Evolutionary conservation across 208 protist genomes (phyloP).

Genomic region (Leishmania tarentolae): DNA sequence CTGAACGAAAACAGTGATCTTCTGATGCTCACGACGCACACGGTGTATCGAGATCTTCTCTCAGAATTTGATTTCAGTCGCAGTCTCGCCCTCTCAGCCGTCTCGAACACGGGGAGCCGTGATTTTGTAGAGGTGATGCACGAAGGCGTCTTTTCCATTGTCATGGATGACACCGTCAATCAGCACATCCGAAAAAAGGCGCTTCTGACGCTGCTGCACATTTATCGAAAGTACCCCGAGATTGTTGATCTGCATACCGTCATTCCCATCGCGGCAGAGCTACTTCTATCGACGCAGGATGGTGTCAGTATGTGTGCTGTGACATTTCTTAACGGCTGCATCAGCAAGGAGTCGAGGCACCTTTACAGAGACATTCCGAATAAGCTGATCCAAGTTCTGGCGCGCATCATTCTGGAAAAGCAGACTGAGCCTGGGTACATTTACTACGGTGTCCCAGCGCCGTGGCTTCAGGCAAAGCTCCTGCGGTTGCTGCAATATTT

Average conservation of each 20-base stretch:
- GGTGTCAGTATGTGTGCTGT: conserved; percentile 94
- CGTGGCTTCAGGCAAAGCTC: conserved; percentile 99
- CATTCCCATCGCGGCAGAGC: conserved; percentile 78
- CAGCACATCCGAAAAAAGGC: conserved; percentile 98
- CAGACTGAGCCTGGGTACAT: conserved; percentile 94
- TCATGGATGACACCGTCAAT: conserved; percentile 79
- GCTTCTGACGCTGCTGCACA: conserved; percentile 95
- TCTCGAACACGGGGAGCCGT: conserved; percentile 97
- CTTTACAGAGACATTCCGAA: conserved; percentile 58
- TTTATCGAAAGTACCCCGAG: conserved; percentile 96
- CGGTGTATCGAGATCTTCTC: conserved; percentile 96
- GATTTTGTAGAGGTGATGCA: conserved; percentile 98
- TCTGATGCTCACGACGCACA: conserved; percentile 98
- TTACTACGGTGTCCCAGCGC: conserved; percentile 97
- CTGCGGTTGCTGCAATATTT: conserved; percentile 97
- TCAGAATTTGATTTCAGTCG: conserved; percentile 90
- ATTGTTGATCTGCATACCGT: conserved; percentile 69
- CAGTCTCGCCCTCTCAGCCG: conserved; percentile 96
- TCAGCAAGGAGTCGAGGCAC: conserved; percentile 67
- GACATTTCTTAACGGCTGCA: conserved; percentile 92
- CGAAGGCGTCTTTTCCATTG: conserved; percentile 93
- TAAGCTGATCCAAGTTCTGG: conserved; percentile 85
- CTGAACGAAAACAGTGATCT: conserved; percentile 98
- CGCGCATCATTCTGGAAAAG: conserved; percentile 86
- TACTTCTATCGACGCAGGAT: conserved; percentile 87